Percentiles rank a stretch among this genome's conserved stretches.
phyloP scores from a whole-genome alignment of 495 filamentous ascomycete genomes.

The Aspergillus incahuasiensis region DNA sequence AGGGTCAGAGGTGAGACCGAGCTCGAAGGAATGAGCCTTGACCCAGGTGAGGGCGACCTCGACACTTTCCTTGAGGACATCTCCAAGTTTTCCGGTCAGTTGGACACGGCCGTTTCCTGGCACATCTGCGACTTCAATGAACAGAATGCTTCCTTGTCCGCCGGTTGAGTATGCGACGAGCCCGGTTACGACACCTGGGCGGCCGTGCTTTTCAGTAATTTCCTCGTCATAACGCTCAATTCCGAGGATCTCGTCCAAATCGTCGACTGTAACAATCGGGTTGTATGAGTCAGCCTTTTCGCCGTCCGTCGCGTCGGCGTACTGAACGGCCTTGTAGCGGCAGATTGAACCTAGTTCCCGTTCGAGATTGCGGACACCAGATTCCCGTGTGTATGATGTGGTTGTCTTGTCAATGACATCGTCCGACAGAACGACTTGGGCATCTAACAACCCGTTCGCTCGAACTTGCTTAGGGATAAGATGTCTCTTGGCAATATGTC shows the following conservation, averaged over 20 bases:
- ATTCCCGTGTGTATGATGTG: slow-evolving; percentile 92
- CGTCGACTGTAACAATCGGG: slow-evolving; percentile 64
- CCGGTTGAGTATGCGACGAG: slow-evolving; percentile 94
- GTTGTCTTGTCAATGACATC: slow-evolving; percentile 93
- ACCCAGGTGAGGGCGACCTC: slow-evolving; percentile 97
- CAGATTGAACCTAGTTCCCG: slow-evolving; percentile 93
- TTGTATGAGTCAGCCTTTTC: slow-evolving; percentile 66
- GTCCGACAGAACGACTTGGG: slow-evolving; percentile 69
- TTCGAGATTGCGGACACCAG: slow-evolving; percentile 95
- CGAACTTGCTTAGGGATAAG: slow-evolving; percentile 90
- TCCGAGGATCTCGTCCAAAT: slow-evolving; percentile 86
- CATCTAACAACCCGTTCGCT: slow-evolving; percentile 68
- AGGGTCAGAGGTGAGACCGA: slow-evolving; percentile 75
- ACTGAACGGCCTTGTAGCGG: slow-evolving; percentile 92
- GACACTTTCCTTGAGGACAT: slow-evolving; percentile 94
- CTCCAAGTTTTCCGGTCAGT: slow-evolving; percentile 97
- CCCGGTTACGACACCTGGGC: slow-evolving; percentile 93
- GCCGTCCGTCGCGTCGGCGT: slow-evolving; percentile 80
- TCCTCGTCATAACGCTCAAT: slow-evolving; percentile 95
- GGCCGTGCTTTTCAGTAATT: slow-evolving; percentile 80
- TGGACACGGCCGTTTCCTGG: slow-evolving; percentile 88
- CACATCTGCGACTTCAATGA: slow-evolving; percentile 98
- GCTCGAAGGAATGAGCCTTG: slow-evolving; percentile 88
- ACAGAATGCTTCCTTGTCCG: slow-evolving; percentile 91
- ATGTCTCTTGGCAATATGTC: slow-evolving; percentile 89